phyloP scores from a whole-genome alignment of 2,329 filamentous ascomycete genomes.

The Aciculosporium take region DNA sequence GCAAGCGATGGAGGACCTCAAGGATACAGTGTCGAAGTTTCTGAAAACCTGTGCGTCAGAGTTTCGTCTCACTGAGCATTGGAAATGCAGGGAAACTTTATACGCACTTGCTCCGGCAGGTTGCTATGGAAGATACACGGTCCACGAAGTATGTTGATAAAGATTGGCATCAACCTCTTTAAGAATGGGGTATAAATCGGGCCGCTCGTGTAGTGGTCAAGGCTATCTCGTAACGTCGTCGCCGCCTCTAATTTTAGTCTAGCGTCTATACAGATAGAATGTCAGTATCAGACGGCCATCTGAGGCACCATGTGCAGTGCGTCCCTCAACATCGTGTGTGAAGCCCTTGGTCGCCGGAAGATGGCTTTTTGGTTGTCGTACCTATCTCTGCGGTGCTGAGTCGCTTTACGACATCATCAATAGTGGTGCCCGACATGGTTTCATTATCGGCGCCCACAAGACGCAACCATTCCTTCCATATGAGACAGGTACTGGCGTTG shows the following conservation, averaged over 20 bases:
- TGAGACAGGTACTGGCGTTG: constrained; percentile 13
- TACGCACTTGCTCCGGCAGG: constrained; percentile 68
- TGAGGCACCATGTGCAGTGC: neutral
- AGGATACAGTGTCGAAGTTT: constrained; percentile 87
- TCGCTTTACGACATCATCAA: constrained; percentile 50
- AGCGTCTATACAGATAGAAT: constrained; percentile 42
- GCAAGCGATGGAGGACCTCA: constrained; percentile 83
- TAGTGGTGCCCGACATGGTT: constrained; percentile 45
- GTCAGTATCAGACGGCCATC: neutral
- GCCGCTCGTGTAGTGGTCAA: constrained; percentile 75
- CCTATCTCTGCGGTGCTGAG: constrained; percentile 41
- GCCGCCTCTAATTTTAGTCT: constrained; percentile 72
- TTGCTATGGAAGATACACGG: constrained; percentile 84
- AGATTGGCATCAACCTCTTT: constrained; percentile 76
- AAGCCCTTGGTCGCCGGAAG: neutral
- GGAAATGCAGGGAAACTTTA: neutral
- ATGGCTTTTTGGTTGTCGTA: constrained; percentile 21
- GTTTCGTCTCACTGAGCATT: neutral
- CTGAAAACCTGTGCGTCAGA: constrained; percentile 24
- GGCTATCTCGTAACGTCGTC: constrained; percentile 73
- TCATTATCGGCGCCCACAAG: constrained; percentile 30
- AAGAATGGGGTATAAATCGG: constrained; percentile 69
- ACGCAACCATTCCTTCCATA: constrained; percentile 22
- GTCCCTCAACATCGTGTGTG: neutral
- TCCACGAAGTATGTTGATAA: constrained; percentile 71